Percentiles rank a stretch among this genome's conserved stretches.
phyloP scores from a whole-genome alignment of 2,329 filamentous ascomycete species.

The Epichloe elymi region DNA sequence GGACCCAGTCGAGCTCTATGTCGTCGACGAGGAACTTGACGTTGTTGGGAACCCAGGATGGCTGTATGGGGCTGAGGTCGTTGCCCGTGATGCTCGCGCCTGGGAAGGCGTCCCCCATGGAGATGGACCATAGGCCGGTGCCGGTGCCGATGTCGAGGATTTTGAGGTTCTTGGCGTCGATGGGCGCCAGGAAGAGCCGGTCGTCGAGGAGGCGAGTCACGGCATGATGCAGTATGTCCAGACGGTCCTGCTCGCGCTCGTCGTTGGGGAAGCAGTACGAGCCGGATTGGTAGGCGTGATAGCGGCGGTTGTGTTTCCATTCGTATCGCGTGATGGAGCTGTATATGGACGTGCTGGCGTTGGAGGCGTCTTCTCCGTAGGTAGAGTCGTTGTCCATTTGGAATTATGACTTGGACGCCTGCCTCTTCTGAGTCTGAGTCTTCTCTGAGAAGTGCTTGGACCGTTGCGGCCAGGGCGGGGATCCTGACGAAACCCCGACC shows the following conservation, averaged over 20 bases:
- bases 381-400: constrained; percentile 8
- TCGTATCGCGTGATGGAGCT: constrained; percentile 22
- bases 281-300: constrained; percentile 25
- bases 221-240: constrained; percentile 26
- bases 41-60: constrained; percentile 40
- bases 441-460: not conserved
- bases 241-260: constrained; percentile 23
- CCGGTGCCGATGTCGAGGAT: constrained; percentile 33
- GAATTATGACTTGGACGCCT: not conserved
- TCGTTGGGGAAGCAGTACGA: constrained; percentile 26
- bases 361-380: constrained; percentile 7
- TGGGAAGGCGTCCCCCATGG: constrained; percentile 25
- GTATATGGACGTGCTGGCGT: constrained; percentile 15
- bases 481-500: not conserved
- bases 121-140: constrained; percentile 35
- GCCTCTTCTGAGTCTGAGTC: not conserved
- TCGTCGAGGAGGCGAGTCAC: constrained; percentile 20
- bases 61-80: constrained; percentile 31
- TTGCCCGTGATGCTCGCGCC: constrained; percentile 24
- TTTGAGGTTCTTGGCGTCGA: constrained; percentile 23
- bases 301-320: constrained; percentile 28
- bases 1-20: constrained; percentile 39
- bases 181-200: constrained; percentile 22
- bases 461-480: not conserved
- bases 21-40: constrained; percentile 47